Percentiles rank a stretch among this genome's conserved stretches.
phyloP scores from a whole-genome alignment of 768 basidiomycete genomes.

The Auricularia sp. region DNA sequence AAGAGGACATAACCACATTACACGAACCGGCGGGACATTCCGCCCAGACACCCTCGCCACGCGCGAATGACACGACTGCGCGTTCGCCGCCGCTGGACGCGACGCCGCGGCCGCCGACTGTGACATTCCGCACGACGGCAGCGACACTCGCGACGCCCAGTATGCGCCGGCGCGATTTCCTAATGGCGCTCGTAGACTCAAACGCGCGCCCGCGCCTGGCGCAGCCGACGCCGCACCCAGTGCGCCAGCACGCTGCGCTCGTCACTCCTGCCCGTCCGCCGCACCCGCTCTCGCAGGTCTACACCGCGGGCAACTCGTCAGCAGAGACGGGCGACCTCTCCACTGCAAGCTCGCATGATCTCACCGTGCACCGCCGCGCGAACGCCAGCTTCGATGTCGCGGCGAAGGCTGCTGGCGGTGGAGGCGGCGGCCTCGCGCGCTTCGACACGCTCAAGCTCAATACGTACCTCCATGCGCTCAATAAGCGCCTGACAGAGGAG shows the following conservation, averaged over 20 bases:
- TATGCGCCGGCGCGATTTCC: constrained; percentile 67
- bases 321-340: constrained; percentile 46
- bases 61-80: constrained; percentile 44
- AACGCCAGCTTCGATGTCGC: constrained; percentile 86
- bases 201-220: constrained; percentile 64
- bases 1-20: not conserved
- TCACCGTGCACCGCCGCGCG: constrained; percentile 63
- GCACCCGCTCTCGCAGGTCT: constrained; percentile 56
- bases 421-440: constrained; percentile 56
- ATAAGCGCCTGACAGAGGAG: constrained; percentile 74
- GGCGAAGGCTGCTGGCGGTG: constrained; percentile 46
- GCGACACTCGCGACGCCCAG: constrained; percentile 52
- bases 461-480: constrained; percentile 75
- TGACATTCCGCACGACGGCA: constrained; percentile 14
- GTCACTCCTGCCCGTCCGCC: constrained; percentile 55
- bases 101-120: constrained; percentile 18
- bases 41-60: constrained; percentile 42
- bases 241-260: constrained; percentile 26
- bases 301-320: constrained; percentile 35
- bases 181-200: constrained; percentile 76
- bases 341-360: constrained; percentile 78
- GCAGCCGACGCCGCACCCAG: constrained; percentile 53
- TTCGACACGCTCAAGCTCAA: constrained; percentile 85
- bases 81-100: constrained; percentile 38
- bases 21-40: not conserved